phyloP scores from a whole-genome alignment of 2,329 filamentous ascomycete genomes.

The Monosporascus sp. region DNA sequence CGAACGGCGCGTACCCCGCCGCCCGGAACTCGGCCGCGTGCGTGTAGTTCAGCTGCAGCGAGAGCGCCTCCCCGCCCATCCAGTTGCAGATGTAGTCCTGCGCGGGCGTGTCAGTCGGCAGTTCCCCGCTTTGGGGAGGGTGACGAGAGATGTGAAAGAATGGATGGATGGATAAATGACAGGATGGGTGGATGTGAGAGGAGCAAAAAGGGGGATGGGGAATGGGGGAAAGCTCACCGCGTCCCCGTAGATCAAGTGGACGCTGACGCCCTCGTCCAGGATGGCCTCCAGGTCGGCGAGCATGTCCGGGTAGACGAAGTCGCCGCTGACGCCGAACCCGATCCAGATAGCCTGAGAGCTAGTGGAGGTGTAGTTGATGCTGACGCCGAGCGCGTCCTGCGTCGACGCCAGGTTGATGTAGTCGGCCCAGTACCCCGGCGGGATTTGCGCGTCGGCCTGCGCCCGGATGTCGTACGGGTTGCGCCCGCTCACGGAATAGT shows the following conservation, averaged over 20 bases:
- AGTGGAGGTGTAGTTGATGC: conserved; percentile 43
- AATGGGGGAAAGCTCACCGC: conserved; percentile 17
- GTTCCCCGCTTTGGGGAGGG: neutral
- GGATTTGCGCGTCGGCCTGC: conserved; percentile 51
- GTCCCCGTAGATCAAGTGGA: conserved; percentile 68
- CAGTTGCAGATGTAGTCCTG: conserved; percentile 62
- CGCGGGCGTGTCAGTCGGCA: neutral
- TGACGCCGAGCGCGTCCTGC: conserved; percentile 50
- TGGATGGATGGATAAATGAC: neutral
- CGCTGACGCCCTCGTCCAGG: conserved; percentile 56
- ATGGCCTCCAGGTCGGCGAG: conserved; percentile 55
- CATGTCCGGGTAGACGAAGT: conserved; percentile 60
- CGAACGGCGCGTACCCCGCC: conserved; percentile 68
- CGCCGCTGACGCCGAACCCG: conserved; percentile 47
- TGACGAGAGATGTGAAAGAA: neutral
- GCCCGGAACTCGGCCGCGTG: conserved; percentile 53
- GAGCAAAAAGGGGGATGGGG: neutral
- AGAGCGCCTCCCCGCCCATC: conserved; percentile 71
- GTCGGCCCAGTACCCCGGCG: conserved; percentile 53
- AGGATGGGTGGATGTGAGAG: neutral
- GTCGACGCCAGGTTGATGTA: conserved; percentile 58
- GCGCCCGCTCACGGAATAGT: conserved; percentile 50
- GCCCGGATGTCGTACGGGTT: conserved; percentile 58
- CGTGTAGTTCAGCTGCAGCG: conserved; percentile 51
- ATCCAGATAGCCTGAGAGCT: conserved; percentile 39